Evolutionary conservation across 2,329 filamentous ascomycete species (phyloP).

Genomic region (Penicillium nordicum): DNA sequence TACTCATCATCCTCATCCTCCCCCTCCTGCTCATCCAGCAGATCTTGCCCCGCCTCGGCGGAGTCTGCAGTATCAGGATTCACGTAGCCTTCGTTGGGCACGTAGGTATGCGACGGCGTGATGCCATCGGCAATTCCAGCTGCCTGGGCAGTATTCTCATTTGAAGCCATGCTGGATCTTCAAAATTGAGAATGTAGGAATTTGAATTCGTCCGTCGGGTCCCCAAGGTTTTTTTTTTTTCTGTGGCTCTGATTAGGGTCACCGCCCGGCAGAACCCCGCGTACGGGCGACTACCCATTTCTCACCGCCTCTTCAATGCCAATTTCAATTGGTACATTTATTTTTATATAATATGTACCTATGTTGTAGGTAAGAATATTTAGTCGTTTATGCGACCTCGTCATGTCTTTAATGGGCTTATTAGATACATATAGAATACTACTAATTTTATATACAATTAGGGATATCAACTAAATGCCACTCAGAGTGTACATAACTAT

Average conservation of each 20-base stretch:
- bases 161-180: constrained; percentile 25
- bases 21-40: constrained; percentile 39
- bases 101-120: constrained; percentile 47
- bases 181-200: constrained; percentile 6
- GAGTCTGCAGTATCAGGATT: constrained; percentile 36
- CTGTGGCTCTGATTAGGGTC: constrained; percentile 21
- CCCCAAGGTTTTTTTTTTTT: constrained; percentile 25
- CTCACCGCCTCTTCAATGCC: no score
- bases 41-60: constrained; percentile 32
- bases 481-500: no score
- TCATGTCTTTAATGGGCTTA: no score
- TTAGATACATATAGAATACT: no score
- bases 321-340: no score
- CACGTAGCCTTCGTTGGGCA: constrained; percentile 50
- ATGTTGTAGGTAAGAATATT: no score
- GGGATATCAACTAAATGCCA: no score
- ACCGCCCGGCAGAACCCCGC: constrained; percentile 42
- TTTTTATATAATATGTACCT: no score
- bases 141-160: constrained; percentile 17
- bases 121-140: constrained; percentile 44
- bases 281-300: neutral
- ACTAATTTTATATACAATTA: no score
- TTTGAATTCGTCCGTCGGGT: constrained; percentile 3
- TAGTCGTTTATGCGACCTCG: no score
- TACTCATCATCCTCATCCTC: constrained; percentile 57